Percentiles rank a stretch among this genome's conserved stretches.
Evolutionary conservation across 768 basidiomycete genomes (phyloP).

Genomic region (Lactarius deliciosus): DNA sequence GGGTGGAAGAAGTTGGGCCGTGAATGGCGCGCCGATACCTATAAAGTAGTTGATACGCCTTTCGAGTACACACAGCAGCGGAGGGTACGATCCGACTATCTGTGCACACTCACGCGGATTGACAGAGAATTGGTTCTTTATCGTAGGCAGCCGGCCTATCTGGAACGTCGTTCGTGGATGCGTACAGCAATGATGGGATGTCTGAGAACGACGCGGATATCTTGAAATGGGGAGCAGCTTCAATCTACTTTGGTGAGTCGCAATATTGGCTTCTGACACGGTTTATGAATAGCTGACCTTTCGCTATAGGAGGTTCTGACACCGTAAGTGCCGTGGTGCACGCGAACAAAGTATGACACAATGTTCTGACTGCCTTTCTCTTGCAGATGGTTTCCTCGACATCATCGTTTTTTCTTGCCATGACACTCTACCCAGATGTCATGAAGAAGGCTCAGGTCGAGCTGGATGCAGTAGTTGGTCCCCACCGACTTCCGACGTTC

Average conservation of each 20-base stretch:
- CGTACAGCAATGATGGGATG: background rate
- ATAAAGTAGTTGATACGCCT: constrained; percentile 18
- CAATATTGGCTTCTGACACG: background rate
- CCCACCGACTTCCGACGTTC: constrained; percentile 32
- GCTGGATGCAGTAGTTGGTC: constrained; percentile 33
- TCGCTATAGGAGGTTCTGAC: constrained; percentile 10
- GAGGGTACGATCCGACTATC: constrained; percentile 17
- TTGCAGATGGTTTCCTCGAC: constrained; percentile 22
- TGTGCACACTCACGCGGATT: too few species aligned
- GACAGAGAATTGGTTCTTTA: background rate
- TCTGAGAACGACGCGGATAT: background rate
- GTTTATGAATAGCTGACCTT: background rate
- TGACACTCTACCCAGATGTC: constrained; percentile 33
- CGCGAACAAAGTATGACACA: background rate
- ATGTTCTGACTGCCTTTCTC: background rate
- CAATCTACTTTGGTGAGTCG: constrained; percentile 10
- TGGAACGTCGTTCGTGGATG: background rate
- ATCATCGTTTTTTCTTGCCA: constrained; percentile 27
- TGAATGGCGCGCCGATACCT: constrained; percentile 9
- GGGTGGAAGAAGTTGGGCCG: constrained; percentile 29
- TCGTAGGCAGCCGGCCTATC: background rate
- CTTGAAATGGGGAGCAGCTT: constrained; percentile 15
- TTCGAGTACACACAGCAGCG: constrained; percentile 19
- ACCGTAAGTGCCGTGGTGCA: constrained; percentile 1
- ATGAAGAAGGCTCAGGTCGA: constrained; percentile 34